Base-by-base conservation (phyloP, 1,284 basidiomycete species). In the Trichosporon sp. region DNA sequence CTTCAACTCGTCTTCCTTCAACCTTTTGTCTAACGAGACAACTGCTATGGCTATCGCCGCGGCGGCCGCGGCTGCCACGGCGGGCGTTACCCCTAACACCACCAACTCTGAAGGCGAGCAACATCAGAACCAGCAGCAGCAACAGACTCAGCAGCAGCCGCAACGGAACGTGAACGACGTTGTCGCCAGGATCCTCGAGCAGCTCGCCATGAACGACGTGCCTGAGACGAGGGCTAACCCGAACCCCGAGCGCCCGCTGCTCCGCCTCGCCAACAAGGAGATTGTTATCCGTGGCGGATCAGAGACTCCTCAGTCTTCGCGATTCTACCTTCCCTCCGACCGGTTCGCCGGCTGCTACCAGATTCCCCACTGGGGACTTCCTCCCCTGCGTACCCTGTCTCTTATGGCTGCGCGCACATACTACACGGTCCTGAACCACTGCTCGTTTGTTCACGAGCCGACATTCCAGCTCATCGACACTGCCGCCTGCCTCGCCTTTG, bases 341-440 rank as follows among this genome's bases (percentile, higher is more conserved):
- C 73, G 84, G 1, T 85, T 86, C 67, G 77, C 80, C 2, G 81
- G 83, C 3, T 85, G 84, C 69, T 86, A 85, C 76, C 80, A 81
- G 71, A 81, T 86, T 32, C 81, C 84, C 0, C 84, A 85, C 71
- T 86, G 85, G 85, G 76, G 78, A 1, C 76, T 86, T 32, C 85
- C 85, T 2, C 81, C 84, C 1, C 75, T 85, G 8, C 71, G 75
- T 37, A 83, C 79, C 5, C 70, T 86, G 19, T 84, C 83, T 1
- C 73, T 80, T 37, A 83, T 85, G 77, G 85, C 85, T 1, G 77
- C 77, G 61, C 78, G 82, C 31, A 85, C 84, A 0, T 79, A 84
- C 69, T 80, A 83, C 43, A 80, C 81, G 2, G 78, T 86, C n/a
- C 77, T 85, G 11, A 81, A 81, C 46, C 85, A 85, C 74, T 81